A percentile compares a stretch with the other conserved stretches of the same genome.
Evolutionary conservation across 257 asterid species (phyloP).

Genomic region (Gentiana dahurica): DNA sequence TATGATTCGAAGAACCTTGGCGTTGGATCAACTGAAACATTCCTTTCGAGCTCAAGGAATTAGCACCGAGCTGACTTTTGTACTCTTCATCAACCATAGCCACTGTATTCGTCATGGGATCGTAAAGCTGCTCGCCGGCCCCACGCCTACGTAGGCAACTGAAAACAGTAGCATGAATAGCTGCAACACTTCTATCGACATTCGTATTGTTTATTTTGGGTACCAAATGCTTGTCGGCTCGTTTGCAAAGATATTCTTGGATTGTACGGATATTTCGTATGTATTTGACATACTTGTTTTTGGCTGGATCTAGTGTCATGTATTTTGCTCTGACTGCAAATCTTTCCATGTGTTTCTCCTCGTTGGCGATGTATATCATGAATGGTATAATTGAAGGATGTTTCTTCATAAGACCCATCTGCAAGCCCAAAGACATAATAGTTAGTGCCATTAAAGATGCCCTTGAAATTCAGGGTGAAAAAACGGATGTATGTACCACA

Average conservation of each 20-base stretch:
- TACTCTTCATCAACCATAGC: slow-evolving; percentile 78
- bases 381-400: slow-evolving; percentile 96
- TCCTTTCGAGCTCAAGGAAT: slow-evolving; percentile 86
- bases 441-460: not conserved
- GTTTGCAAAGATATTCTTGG: slow-evolving; percentile 94
- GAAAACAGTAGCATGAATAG: slow-evolving; percentile 94
- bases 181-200: slow-evolving; percentile 92
- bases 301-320: slow-evolving; percentile 97
- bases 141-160: slow-evolving; percentile 89
- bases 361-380: slow-evolving; percentile 88
- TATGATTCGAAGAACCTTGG: slow-evolving; percentile 75
- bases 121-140: slow-evolving; percentile 72
- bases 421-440: slow-evolving; percentile 20
- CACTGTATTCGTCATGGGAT: slow-evolving; percentile 66
- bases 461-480: not conserved
- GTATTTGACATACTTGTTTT: slow-evolving; percentile 88
- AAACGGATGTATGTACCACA: slow-evolving; percentile 55
- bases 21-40: slow-evolving; percentile 96
- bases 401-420: slow-evolving; percentile 99
- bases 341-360: slow-evolving; percentile 92
- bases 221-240: slow-evolving; percentile 93
- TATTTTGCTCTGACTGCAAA: slow-evolving; percentile 99
- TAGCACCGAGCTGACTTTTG: slow-evolving; percentile 81
- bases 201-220: slow-evolving; percentile 96
- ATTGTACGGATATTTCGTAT: slow-evolving; percentile 85